A percentile compares a stretch with the other conserved stretches of the same genome.
Conservation (phyloP, 768 basidiomycete species). For the Pleurotus eryngii region DNA sequence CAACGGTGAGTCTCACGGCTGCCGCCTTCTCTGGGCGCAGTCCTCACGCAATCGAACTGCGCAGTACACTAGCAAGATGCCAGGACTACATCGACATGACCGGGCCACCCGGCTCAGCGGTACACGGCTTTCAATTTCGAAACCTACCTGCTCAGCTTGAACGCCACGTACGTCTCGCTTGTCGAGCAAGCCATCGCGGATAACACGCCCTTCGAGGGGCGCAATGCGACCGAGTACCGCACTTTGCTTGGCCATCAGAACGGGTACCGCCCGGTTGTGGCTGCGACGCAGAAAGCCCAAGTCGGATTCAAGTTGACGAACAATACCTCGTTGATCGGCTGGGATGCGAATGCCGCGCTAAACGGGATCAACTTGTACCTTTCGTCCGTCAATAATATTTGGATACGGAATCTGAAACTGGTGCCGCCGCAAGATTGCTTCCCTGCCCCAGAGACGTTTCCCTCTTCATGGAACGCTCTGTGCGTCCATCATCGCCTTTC, state of each 20-base stretch:
- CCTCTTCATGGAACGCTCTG: conserved; percentile 15
- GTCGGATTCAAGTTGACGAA: conserved; percentile 13
- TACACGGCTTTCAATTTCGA: conserved; percentile 15
- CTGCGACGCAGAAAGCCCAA: conserved; percentile 13
- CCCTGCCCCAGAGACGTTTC: conserved; percentile 15
- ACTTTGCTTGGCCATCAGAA: conserved; percentile 13
- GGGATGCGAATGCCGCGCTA: conserved; percentile 12
- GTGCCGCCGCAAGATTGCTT: conserved; percentile 15
- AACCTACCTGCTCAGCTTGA: conserved; percentile 12
- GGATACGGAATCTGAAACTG: conserved; percentile 16
- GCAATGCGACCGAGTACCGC: conserved; percentile 15
- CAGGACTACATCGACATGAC: conserved; percentile 12
- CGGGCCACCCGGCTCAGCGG: conserved; percentile 9
- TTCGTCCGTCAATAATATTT: conserved; percentile 12
- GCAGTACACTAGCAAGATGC: conserved; percentile 8
- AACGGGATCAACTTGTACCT: conserved; percentile 14
- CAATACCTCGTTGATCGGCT: conserved; percentile 14
- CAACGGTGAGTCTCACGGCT: conserved; percentile 6
- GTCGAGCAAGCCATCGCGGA: conserved; percentile 11
- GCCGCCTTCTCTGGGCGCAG: neutral
- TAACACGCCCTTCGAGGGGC: conserved; percentile 15
- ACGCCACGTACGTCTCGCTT: conserved; percentile 12
- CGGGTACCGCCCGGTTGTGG: conserved; percentile 12
- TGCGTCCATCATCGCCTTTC: neutral
- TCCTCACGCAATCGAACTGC: neutral